Evolutionary conservation across 1,139 yeast species (phyloP).

Genomic region (Scheffersomyces parashehatae): DNA sequence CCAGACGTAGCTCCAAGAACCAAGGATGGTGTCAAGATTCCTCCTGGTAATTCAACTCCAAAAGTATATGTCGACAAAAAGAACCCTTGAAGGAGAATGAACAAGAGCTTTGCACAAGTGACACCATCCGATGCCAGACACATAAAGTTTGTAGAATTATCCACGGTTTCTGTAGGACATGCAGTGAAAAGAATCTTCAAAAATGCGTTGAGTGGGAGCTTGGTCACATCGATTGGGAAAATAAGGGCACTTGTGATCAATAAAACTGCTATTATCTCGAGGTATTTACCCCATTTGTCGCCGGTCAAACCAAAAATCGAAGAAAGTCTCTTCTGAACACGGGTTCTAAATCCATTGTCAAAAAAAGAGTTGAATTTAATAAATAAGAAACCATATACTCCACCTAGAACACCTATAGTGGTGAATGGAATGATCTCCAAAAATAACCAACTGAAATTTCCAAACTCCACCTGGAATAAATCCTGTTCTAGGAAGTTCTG

Average conservation of each 20-base stretch:
- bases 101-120: constrained; percentile 38
- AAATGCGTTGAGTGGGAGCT: constrained; percentile 56
- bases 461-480: constrained; percentile 61
- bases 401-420: constrained; percentile 67
- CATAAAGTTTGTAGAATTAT: constrained; percentile 32
- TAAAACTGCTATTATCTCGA: constrained; percentile 54
- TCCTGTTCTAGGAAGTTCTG: constrained; percentile 54
- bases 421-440: constrained; percentile 71
- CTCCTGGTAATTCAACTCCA: constrained; percentile 73
- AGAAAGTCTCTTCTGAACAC: constrained; percentile 16
- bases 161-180: constrained; percentile 39
- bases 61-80: constrained; percentile 61
- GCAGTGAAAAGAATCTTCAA: constrained; percentile 64
- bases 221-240: constrained; percentile 56
- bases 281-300: constrained; percentile 15
- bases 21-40: constrained; percentile 71
- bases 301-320: constrained; percentile 12
- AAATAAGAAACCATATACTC: constrained; percentile 60
- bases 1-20: constrained; percentile 73
- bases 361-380: constrained; percentile 46
- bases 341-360: constrained; percentile 19
- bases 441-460: constrained; percentile 72
- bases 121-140: constrained; percentile 30
- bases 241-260: constrained; percentile 53
- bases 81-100: constrained; percentile 55